phyloP scores from a whole-genome alignment of 108 stramenopile species.

The Aurantiochytrium sp. region DNA sequence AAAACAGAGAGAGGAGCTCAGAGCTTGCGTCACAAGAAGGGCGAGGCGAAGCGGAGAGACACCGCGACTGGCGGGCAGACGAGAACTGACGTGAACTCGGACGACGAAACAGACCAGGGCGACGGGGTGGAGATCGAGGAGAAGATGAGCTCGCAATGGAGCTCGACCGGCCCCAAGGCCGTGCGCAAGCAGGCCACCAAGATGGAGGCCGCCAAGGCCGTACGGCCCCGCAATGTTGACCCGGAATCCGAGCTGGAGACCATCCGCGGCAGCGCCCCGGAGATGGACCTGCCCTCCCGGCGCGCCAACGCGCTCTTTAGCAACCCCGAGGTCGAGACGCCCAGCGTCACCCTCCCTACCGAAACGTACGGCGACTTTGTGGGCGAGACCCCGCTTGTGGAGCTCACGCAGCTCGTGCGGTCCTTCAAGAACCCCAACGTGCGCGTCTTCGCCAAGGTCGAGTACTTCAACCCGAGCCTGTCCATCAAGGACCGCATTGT shows the following conservation, averaged over 20 bases:
- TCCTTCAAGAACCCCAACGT: conserved; percentile 5
- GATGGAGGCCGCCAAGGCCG: conserved; percentile 10
- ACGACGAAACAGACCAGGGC: not conserved
- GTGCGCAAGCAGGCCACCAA: not conserved
- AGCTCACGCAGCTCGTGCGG: not conserved
- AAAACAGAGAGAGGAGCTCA: too few species aligned
- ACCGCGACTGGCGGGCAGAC: too few species aligned
- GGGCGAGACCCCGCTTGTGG: conserved; percentile 36
- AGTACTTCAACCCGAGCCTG: conserved; percentile 56
- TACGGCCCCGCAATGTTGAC: not conserved
- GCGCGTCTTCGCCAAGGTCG: conserved; percentile 31
- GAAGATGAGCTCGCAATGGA: not conserved
- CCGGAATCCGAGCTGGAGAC: not conserved
- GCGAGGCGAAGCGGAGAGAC: too few species aligned
- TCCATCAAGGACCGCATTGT: conserved; percentile 61
- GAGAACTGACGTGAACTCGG: too few species aligned
- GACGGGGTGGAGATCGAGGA: not conserved
- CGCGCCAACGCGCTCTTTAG: not conserved
- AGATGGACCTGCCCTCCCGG: not conserved
- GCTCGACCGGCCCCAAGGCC: not conserved
- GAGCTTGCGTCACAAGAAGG: too few species aligned
- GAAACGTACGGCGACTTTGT: conserved; percentile 31
- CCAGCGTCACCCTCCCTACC: not conserved
- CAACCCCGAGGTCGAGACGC: conserved; percentile 21
- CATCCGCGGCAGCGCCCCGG: not conserved